Conservation (phyloP, 495 filamentous ascomycete genomes). For the Xylaria flabelliformis region DNA sequence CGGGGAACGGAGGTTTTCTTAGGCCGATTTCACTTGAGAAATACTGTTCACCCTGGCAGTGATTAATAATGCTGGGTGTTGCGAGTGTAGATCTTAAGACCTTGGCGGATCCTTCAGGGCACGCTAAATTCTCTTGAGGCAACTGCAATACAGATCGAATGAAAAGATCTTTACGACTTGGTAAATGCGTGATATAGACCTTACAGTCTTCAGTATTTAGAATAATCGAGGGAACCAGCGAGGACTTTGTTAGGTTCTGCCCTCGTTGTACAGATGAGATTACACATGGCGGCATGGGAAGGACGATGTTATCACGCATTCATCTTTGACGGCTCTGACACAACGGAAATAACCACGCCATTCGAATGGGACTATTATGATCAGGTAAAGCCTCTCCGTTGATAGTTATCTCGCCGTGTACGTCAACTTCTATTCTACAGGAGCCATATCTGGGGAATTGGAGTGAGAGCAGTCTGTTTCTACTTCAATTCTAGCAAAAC, state of each 20-base stretch:
- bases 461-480: not conserved
- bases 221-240: not conserved
- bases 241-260: not conserved
- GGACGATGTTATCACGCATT: not conserved
- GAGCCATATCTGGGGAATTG: not conserved
- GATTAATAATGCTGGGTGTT: not conserved
- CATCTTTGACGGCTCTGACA: not conserved
- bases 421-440: not conserved
- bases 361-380: not conserved
- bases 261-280: not conserved
- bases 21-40: not conserved
- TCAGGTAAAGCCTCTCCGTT: not conserved
- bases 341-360: not conserved
- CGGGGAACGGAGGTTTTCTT: not conserved
- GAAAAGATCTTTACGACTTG: not conserved
- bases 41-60: not conserved
- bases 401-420: not conserved
- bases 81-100: not conserved
- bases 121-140: not conserved
- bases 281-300: not conserved
- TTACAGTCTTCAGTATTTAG: not conserved
- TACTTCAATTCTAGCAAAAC: not conserved
- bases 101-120: not conserved
- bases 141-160: not conserved
- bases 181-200: not conserved